Evolutionary conservation across 1,284 basidiomycete species (phyloP).

Genomic region (Pyrrhoderma lamaoense): DNA sequence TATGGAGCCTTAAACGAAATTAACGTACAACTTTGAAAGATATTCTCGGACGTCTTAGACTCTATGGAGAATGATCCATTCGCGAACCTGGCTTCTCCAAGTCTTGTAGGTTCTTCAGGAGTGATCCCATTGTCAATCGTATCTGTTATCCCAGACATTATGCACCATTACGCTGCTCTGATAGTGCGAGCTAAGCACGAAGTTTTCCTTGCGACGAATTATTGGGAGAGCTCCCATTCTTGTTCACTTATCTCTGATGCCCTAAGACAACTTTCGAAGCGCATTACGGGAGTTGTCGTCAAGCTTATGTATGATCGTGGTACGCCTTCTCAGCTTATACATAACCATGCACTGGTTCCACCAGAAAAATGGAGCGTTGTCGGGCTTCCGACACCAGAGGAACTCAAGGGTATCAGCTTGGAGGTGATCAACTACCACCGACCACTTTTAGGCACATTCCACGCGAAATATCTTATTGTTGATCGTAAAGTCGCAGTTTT

Average conservation of each 20-base stretch:
- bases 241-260: conserved; percentile 46
- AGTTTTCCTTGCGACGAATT: conserved; percentile 52
- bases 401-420: conserved; percentile 56
- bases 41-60: conserved; percentile 45
- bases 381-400: conserved; percentile 46
- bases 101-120: conserved; percentile 44
- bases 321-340: conserved; percentile 46
- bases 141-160: conserved; percentile 50
- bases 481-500: conserved; percentile 67
- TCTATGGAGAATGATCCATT: conserved; percentile 44
- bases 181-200: conserved; percentile 49
- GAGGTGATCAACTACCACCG: conserved; percentile 51
- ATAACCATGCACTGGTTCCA: conserved; percentile 49
- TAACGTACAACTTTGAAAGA: too few species aligned
- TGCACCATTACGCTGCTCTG: conserved; percentile 45
- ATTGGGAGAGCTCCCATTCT: conserved; percentile 41
- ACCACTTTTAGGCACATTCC: conserved; percentile 67
- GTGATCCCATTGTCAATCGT: conserved; percentile 45
- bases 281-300: conserved; percentile 43
- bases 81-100: conserved; percentile 43
- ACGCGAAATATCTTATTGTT: conserved; percentile 71
- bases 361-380: conserved; percentile 46
- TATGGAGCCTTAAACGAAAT: too few species aligned
- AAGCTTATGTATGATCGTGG: conserved; percentile 67
- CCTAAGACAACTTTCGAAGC: conserved; percentile 46